phyloP scores from a whole-genome alignment of 148 eudicot genomes.

The Rhododendron ovatum region DNA sequence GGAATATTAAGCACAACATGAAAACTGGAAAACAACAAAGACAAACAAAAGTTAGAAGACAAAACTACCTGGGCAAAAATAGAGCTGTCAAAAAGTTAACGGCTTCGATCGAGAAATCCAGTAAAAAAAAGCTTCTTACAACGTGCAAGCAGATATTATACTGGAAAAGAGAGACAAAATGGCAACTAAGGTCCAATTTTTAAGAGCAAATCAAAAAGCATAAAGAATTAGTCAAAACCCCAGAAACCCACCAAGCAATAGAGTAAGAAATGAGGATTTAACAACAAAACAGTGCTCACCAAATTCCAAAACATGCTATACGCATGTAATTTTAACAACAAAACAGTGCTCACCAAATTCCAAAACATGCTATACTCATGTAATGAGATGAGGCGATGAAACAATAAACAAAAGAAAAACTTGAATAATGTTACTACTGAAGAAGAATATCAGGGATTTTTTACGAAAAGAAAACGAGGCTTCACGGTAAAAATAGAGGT shows the following conservation, averaged over 20 bases:
- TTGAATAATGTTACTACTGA: neutral
- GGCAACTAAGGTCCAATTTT: neutral
- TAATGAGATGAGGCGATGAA: neutral
- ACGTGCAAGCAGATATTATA: constrained; percentile 1
- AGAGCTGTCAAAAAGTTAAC: neutral
- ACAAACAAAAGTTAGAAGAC: neutral
- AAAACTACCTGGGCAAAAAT: neutral
- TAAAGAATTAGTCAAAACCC: neutral
- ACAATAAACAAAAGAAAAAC: neutral
- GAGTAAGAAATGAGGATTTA: neutral
- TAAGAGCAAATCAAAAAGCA: neutral
- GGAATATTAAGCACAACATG: neutral
- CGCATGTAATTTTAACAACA: neutral
- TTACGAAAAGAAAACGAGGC: neutral
- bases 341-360: neutral
- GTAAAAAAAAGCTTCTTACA: neutral
- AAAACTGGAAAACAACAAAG: neutral
- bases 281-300: neutral
- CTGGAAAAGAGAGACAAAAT: neutral
- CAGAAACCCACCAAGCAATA: neutral
- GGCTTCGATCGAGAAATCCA: neutral
- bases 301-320: neutral
- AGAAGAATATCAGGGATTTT: neutral
- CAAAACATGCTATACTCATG: neutral
- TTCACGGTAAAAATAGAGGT: neutral